Evolutionary conservation across 805 yeast genomes (phyloP), one percentile per base, ranked within the genome.

Genomic region (Pichia membranifaciens): DNA sequence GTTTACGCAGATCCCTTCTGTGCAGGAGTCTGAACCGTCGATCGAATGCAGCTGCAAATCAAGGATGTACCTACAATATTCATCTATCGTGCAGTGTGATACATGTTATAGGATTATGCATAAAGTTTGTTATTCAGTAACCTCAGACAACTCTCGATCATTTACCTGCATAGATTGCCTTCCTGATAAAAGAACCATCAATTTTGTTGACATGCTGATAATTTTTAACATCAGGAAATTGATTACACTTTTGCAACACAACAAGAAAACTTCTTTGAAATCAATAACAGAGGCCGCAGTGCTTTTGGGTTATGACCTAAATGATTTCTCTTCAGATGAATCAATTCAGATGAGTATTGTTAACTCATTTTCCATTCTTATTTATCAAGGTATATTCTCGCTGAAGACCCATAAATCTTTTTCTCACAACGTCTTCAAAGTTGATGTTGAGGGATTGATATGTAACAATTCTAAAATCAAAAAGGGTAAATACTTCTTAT

Each of bases 11-110:
- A 41, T 45, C 16, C n/a, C 25, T 3, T n/a, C 17, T n/a, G 15
- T 15, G 18, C 35, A 33, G 20, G 17, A 37, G 17, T 9, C 21
- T 17, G 21, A 40, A 10, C 15, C 18, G 16, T 16, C 4, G n/a
- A 51, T 52, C 16, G 20, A 38, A 17, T 62, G 66, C 38, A 52
- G 44, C 5, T 62, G 66, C 39, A 49, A 45, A 7, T 52, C 61
- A 5, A 29, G 21, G 1, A 31, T 13, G 18, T 29, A 34, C 25
- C 47, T 53, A 4, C 16, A 40, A 2, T 57, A 42, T 37, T 48
- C 56, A 10, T 38, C 50, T 7, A 21, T 33, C 1, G 46, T 58
- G 16, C 42, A 52, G 45, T 62, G 66, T 33, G 21, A 22, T 8
- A 21, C 22, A 1, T 62, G 66, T 39, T 15, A 28, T 2, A 42